Evolutionary conservation across 129 eudicot genomes (phyloP).

Genomic region (Deinandra increscens): DNA sequence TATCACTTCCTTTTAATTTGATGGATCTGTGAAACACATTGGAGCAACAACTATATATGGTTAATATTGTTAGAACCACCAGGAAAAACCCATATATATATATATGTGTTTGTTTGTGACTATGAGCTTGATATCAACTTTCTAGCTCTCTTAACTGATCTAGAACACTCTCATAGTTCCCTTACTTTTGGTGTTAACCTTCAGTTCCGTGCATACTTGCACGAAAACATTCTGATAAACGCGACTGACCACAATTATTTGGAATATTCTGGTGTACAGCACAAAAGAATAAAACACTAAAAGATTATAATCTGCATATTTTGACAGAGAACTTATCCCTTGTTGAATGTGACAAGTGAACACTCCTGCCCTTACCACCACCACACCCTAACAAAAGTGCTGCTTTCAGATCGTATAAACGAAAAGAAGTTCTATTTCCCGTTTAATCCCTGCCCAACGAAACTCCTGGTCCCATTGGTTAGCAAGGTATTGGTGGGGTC

Average conservation of each 20-base stretch:
- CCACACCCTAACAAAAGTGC: neutral
- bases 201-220: neutral
- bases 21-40: neutral
- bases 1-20: no score
- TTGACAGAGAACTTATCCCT: constrained; percentile 12
- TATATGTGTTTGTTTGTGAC: neutral
- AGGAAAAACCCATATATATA: neutral
- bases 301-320: neutral
- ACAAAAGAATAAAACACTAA: neutral
- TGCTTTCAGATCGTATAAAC: neutral
- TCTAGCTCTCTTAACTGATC: no score
- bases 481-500: no score
- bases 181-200: neutral
- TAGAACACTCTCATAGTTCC: neutral
- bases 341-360: constrained; percentile 10
- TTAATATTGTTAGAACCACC: no score
- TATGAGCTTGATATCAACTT: neutral
- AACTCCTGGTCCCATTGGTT: no score
- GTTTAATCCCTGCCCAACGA: neutral
- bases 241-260: neutral
- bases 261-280: neutral
- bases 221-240: neutral
- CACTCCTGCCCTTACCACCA: neutral
- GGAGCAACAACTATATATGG: neutral
- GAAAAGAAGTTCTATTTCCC: neutral